Conservation (phyloP, 225 moss, liverwort and hornwort species). For the Sphagnum tenellum region DNA sequence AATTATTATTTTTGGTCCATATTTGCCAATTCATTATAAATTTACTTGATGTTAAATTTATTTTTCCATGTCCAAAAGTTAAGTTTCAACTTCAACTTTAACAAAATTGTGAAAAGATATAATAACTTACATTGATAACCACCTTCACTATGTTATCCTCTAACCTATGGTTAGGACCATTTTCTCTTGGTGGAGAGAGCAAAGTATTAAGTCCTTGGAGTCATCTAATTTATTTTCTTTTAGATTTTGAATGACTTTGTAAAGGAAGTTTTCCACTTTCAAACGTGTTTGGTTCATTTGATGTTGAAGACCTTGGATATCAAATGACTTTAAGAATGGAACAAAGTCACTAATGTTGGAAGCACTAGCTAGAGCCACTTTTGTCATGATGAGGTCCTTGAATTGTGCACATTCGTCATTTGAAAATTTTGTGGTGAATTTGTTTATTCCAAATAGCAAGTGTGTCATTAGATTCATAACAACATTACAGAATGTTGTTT, state of each 20-base stretch:
- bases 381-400: slow-evolving; percentile 2
- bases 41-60: too few relatives aligned
- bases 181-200: slow-evolving; percentile 7
- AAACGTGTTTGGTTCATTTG: slow-evolving; percentile 1
- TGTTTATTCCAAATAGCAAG: slow-evolving; percentile 2
- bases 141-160: slow-evolving; percentile 5
- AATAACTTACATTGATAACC: slow-evolving; percentile 6
- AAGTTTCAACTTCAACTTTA: too few relatives aligned
- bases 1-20: too few relatives aligned
- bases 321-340: slow-evolving; percentile 31
- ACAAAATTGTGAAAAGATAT: too few relatives aligned
- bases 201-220: slow-evolving; percentile 3
- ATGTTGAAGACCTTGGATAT: slow-evolving; percentile 23
- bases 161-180: slow-evolving; percentile 2
- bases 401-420: slow-evolving; percentile 9
- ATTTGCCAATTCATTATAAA: too few relatives aligned
- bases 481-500: background rate
- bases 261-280: slow-evolving; percentile 5
- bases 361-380: slow-evolving; percentile 14
- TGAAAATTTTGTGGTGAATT: slow-evolving; percentile 5
- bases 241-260: slow-evolving; percentile 20
- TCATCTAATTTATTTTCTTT: background rate
- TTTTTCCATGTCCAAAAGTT: too few relatives aligned
- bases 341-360: slow-evolving; percentile 41
- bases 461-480: slow-evolving; percentile 17